Evolutionary conservation across 2,329 filamentous ascomycete species (phyloP).

Genomic region (Aureobasidium sp.): DNA sequence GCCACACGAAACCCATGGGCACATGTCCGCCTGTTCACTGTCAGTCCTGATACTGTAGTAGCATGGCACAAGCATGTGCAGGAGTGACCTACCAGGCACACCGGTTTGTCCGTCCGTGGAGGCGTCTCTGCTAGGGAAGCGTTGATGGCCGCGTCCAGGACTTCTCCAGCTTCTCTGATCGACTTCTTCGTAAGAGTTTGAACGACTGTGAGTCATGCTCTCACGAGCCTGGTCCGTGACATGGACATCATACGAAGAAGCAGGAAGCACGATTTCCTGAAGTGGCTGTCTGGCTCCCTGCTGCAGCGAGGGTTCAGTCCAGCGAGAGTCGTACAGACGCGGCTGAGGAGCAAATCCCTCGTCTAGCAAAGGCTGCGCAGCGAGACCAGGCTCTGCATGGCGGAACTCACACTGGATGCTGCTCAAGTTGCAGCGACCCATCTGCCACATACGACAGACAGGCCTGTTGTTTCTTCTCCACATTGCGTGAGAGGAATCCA

Average conservation of each 20-base stretch:
- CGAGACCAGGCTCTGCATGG: background rate
- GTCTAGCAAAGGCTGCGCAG: background rate
- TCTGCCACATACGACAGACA: slow-evolving; percentile 4
- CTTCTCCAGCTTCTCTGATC: background rate
- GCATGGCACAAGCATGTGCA: no score
- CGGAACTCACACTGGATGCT: slow-evolving; percentile 9
- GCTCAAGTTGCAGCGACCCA: slow-evolving; percentile 2
- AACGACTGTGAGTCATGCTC: no score
- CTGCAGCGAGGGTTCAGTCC: background rate
- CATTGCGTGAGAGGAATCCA: background rate
- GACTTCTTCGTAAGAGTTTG: background rate
- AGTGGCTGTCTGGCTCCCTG: background rate
- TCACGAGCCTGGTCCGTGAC: background rate
- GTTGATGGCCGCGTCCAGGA: background rate
- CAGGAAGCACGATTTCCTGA: slow-evolving; percentile 4
- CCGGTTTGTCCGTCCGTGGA: background rate
- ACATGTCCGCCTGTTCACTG: background rate
- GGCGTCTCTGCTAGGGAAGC: background rate
- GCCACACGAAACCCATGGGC: background rate
- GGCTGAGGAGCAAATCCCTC: background rate
- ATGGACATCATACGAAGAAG: background rate
- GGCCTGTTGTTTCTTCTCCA: background rate
- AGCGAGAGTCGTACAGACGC: background rate
- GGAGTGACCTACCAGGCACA: background rate
- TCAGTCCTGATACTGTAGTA: no score